Conservation (phyloP, 2,329 filamentous ascomycete genomes). For the Beauveria australis region DNA sequence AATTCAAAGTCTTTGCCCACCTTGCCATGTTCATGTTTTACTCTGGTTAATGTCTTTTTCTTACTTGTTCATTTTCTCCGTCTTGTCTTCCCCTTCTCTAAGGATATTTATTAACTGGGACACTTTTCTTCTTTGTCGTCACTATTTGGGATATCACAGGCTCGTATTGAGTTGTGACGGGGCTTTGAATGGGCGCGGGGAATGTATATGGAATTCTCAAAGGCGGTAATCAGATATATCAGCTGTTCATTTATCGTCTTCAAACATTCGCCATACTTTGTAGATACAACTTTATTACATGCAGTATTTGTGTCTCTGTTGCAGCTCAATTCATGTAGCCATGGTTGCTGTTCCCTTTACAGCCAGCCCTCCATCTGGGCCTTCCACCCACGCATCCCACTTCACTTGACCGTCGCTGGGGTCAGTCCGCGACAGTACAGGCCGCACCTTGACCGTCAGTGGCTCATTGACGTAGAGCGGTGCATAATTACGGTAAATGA, state of each 20-base stretch:
- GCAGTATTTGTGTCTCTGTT: too few species aligned
- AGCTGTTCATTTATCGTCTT: neutral
- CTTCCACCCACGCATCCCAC: conserved; percentile 61
- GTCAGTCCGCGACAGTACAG: conserved; percentile 18
- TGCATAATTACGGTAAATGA: conserved; percentile 74
- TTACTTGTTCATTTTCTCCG: neutral
- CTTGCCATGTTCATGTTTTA: conserved; percentile 13
- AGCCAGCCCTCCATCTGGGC: conserved; percentile 50
- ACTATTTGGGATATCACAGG: neutral
- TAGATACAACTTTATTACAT: neutral
- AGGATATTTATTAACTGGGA: neutral
- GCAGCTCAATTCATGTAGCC: neutral
- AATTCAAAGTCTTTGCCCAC: neutral
- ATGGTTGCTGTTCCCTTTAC: conserved; percentile 47
- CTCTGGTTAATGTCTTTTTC: neutral
- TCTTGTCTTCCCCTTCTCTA: neutral
- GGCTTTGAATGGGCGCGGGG: neutral
- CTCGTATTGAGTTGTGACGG: neutral
- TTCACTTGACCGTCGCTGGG: conserved; percentile 23
- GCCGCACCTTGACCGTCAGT: conserved; percentile 60
- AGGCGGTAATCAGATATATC: neutral
- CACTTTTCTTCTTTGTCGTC: neutral
- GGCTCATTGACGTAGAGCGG: conserved; percentile 70
- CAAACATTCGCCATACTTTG: neutral
- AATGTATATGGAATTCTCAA: neutral